These are phyloP conservation scores for Chionographis japonica DNA, from an alignment of 106 monocot genomes.

Conservation along the genomic window DNA sequence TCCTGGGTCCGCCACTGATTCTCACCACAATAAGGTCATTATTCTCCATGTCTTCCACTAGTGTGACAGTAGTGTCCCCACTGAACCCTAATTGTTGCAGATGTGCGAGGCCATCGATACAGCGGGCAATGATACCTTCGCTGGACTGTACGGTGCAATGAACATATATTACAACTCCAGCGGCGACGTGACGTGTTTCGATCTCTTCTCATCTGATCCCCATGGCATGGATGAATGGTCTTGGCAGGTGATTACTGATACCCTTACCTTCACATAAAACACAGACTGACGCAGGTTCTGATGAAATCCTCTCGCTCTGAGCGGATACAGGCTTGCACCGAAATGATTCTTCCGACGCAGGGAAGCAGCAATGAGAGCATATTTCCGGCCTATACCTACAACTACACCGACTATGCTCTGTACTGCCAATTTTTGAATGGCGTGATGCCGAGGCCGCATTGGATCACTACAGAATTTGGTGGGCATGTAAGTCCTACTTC, in stretches of 20 bases:
- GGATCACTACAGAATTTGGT: constrained; percentile 40
- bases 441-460: constrained; percentile 27
- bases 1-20: no score
- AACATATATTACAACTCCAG: constrained; percentile 44
- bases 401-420: not conserved
- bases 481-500: constrained; percentile 25
- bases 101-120: constrained; percentile 53
- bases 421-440: not conserved
- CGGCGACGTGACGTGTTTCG: constrained; percentile 19
- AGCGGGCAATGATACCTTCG: constrained; percentile 21
- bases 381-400: constrained; percentile 22
- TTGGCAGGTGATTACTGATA: constrained; percentile 28
- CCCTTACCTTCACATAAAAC: not conserved
- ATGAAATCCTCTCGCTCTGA: not conserved
- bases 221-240: constrained; percentile 13
- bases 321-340: constrained; percentile 32
- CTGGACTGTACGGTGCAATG: constrained; percentile 28
- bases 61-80: not conserved
- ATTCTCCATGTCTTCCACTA: no score
- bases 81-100: constrained; percentile 11
- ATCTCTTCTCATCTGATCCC: not conserved
- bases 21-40: no score
- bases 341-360: constrained; percentile 19
- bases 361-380: constrained; percentile 37
- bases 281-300: not conserved